phyloP scores from a whole-genome alignment of 2,329 filamentous ascomycete species.

The Penicillium occitanis region DNA sequence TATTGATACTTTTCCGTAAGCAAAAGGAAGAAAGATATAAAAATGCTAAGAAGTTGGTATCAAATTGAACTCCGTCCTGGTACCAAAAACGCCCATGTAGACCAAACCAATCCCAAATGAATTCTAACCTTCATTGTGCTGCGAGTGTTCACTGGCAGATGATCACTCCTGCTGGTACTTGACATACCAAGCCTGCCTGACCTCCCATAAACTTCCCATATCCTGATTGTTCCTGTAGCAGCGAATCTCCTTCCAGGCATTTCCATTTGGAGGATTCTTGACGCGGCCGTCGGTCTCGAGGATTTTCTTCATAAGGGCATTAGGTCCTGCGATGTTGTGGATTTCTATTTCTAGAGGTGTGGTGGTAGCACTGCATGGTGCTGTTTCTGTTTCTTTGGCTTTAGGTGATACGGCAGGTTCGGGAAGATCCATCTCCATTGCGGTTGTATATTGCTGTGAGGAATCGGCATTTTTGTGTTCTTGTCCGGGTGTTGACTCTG shows the following conservation, averaged over 20 bases:
- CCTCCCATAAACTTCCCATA: slow-evolving; percentile 47
- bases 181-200: slow-evolving; percentile 43
- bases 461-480: background rate
- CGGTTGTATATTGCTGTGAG: background rate
- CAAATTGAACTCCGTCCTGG: background rate
- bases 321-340: slow-evolving; percentile 31
- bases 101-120: background rate
- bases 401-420: background rate
- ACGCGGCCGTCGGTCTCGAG: slow-evolving; percentile 43
- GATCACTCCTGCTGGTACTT: slow-evolving; percentile 26
- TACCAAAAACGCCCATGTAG: background rate
- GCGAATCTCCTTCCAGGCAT: slow-evolving; percentile 48
- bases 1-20: background rate
- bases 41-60: background rate
- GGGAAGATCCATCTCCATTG: background rate
- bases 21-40: background rate
- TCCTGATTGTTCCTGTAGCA: slow-evolving; percentile 48
- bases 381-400: background rate
- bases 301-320: slow-evolving; percentile 35
- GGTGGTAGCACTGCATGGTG: background rate
- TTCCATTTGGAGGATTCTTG: slow-evolving; percentile 32
- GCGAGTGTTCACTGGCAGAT: background rate
- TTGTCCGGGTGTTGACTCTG: background rate
- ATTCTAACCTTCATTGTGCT: background rate
- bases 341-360: slow-evolving; percentile 29